Evolutionary conservation across 2,329 filamentous ascomycete species (phyloP), one percentile per base, ranked within the genome.

Genomic region (Exophiala calicioides): DNA sequence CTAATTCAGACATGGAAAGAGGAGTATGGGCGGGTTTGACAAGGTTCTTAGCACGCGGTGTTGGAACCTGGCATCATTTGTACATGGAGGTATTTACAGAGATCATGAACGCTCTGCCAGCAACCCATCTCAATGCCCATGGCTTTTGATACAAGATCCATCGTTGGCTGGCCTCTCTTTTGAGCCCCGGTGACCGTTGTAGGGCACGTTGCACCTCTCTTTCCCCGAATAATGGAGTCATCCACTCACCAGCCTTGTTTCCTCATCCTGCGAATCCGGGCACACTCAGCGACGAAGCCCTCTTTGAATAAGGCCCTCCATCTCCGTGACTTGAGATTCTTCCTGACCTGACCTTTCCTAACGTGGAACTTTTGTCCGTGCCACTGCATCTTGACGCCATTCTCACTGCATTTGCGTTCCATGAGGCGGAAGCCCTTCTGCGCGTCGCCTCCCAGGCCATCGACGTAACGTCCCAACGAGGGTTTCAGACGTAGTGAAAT

Each of bases 281-380:
- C 55, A 50, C 72, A 67, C 44, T 70, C 72, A 32, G 63, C 56
- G 45, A 65, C 50, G 55, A 73, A 74, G 9, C 69, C 71, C 38
- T 64, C 66, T 55, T 66, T 68, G 51, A 74, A 74, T 58, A 72
- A 47, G 47, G 61, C 67, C 58, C 68, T 65, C 71, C 71, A 74
- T 47, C 70, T 58, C 45, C 57, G 37, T 44, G 61, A 64, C 44
- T 61, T 61, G 52, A 66, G 27, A 44, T 68, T 57, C 66, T 74
- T 74, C 39, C 55, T 62, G 58, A 60, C 44, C 65, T 68, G 65
- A 27, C 71, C 71, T 47, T 63, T 65, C 19, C 71, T 55, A 19
- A 71, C 60, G 60, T 74, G 69, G 45, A 62, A 71, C 53, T 61
- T 65, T 58, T 74, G 71, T 5, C 45, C 44, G 26, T 46, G 43